These are phyloP conservation scores for Wakefieldia striispora DNA, from an alignment of 768 basidiomycete species.

Conservation along the genomic window DNA sequence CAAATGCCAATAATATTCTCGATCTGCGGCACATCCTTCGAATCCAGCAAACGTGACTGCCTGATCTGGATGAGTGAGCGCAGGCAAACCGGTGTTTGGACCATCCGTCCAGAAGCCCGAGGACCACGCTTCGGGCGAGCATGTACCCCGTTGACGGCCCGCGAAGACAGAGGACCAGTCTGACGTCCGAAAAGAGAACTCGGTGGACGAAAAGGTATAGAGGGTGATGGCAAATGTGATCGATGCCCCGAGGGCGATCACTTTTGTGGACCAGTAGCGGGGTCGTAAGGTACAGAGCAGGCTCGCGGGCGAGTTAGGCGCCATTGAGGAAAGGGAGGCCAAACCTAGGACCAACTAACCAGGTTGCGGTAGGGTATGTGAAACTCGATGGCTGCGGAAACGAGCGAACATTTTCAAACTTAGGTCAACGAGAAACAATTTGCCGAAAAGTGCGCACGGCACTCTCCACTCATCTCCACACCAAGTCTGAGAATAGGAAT, in stretches of 20 bases:
- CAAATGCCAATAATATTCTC: conserved; percentile 65
- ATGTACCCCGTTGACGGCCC: conserved; percentile 26
- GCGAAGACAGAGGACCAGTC: conserved; percentile 28
- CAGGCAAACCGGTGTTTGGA: conserved; percentile 33
- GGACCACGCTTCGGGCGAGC: conserved; percentile 36
- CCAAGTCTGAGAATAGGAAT: no score
- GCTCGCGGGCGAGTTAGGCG: neutral
- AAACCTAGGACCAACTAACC: no score
- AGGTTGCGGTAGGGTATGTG: no score
- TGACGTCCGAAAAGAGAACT: conserved; percentile 11
- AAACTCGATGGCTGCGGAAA: conserved; percentile 2
- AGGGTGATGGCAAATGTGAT: conserved; percentile 26
- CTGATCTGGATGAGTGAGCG: conserved; percentile 41
- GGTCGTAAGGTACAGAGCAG: conserved; percentile 15
- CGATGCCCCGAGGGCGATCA: conserved; percentile 27
- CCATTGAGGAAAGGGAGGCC: neutral
- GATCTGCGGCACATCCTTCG: conserved; percentile 58
- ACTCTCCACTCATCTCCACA: no score
- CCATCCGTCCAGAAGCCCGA: conserved; percentile 41
- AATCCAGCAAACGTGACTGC: conserved; percentile 54
- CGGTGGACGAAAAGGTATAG: conserved; percentile 29
- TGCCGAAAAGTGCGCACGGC: no score
- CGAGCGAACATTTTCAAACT: neutral
- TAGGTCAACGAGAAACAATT: no score
- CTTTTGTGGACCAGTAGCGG: conserved; percentile 20